These are phyloP conservation scores for Paramecium sonneborni DNA, from an alignment of 73 alveolate species.

Conservation along the genomic window DNA sequence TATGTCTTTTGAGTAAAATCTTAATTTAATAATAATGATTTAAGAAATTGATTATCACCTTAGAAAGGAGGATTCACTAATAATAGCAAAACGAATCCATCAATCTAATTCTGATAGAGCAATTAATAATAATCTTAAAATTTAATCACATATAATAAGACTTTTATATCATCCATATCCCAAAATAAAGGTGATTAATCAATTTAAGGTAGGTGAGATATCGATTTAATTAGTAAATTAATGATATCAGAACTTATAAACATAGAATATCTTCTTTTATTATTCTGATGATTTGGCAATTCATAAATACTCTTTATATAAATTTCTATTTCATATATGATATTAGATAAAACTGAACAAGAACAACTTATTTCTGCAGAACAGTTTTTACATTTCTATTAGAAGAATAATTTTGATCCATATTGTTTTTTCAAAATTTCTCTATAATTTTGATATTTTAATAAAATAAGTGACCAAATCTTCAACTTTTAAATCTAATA, in stretches of 20 bases:
- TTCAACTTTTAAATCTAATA: constrained; percentile 16
- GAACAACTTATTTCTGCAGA: constrained; percentile 29
- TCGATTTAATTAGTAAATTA: not conserved
- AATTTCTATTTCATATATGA: not conserved
- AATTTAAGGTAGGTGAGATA: not conserved
- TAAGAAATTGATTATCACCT: not conserved
- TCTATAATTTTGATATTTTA: not conserved
- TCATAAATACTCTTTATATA: constrained; percentile 31
- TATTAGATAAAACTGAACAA: not conserved
- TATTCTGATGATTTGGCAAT: not conserved
- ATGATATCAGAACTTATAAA: constrained; percentile 31
- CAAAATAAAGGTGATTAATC: constrained; percentile 46
- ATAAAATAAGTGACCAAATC: constrained; percentile 26
- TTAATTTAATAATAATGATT: not conserved
- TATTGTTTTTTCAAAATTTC: not conserved
- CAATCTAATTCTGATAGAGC: not conserved
- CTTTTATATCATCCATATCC: constrained; percentile 43
- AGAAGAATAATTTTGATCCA: not conserved
- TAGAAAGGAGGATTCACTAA: constrained; percentile 54
- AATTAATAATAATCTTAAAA: not conserved
- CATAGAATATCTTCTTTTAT: not conserved
- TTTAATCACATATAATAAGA: not conserved
- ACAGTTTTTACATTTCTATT: not conserved
- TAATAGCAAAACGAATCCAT: constrained; percentile 25
- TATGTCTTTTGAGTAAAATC: not conserved